Percentiles rank a stretch among this genome's conserved stretches.
Evolutionary conservation across 2,329 filamentous ascomycete genomes (phyloP).

Genomic region (Elsinoe australis): DNA sequence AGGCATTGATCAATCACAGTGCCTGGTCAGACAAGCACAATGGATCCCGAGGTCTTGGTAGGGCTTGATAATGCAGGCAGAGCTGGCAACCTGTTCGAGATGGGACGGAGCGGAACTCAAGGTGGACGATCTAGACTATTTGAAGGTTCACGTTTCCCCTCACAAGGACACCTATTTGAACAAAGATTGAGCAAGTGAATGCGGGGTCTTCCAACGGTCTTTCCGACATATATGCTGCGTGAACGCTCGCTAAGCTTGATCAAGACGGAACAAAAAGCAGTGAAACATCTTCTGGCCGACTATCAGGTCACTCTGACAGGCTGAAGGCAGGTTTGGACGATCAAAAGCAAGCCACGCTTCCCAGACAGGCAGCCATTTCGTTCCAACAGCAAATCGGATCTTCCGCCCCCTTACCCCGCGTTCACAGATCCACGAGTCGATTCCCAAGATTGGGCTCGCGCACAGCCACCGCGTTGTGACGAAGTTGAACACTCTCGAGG

Average conservation of each 20-base stretch:
- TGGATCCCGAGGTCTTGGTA: constrained; percentile 3
- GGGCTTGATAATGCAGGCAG: constrained; percentile 4
- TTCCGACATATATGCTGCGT: background rate
- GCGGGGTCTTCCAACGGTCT: background rate
- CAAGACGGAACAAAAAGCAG: background rate
- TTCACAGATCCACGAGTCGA: background rate
- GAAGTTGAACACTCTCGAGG: no score
- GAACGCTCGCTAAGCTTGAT: background rate
- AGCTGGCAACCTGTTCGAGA: background rate
- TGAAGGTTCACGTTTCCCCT: background rate
- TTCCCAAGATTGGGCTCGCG: background rate
- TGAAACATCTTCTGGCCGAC: background rate
- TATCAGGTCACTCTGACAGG: background rate
- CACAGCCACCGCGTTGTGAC: no score
- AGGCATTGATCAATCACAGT: background rate
- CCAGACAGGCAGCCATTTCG: constrained; percentile 10
- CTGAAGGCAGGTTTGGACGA: background rate
- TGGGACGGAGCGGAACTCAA: background rate
- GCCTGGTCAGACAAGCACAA: constrained; percentile 7
- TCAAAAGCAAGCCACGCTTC: constrained; percentile 14
- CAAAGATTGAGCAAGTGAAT: background rate
- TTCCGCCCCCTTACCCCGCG: constrained; percentile 13
- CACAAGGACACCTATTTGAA: background rate
- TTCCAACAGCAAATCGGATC: constrained; percentile 8
- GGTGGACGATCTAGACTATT: constrained; percentile 7